Evolutionary conservation across 805 yeast species (phyloP).

Genomic region (Ogataea glucozyma): DNA sequence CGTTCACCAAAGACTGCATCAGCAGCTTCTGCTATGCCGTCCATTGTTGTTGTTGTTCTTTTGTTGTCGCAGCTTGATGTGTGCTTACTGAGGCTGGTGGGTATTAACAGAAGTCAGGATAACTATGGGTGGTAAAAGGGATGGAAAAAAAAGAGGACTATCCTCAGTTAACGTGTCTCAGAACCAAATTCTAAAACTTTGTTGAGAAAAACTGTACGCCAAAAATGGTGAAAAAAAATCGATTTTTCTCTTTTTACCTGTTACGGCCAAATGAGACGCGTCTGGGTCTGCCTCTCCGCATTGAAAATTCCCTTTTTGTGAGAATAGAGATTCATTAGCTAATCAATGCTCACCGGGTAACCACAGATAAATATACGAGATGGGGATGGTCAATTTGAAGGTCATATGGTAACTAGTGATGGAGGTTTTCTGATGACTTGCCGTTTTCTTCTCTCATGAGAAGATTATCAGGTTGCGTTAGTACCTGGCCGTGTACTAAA

Average conservation of each 20-base stretch:
- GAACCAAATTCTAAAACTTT: slow-evolving; percentile 3
- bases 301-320: slow-evolving; percentile 1
- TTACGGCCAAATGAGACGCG: slow-evolving; percentile 11
- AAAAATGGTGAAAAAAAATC: slow-evolving; percentile 1
- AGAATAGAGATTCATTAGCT: background rate
- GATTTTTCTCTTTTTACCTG: slow-evolving; percentile 5
- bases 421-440: too few species aligned
- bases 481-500: too few species aligned
- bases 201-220: slow-evolving; percentile 6
- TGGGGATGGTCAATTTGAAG: too few species aligned
- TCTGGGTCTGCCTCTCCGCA: background rate
- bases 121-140: background rate
- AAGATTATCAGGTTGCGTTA: too few species aligned
- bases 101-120: too few species aligned
- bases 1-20: slow-evolving; percentile 68
- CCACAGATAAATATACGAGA: too few species aligned
- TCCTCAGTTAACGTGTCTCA: slow-evolving; percentile 10
- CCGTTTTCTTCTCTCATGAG: too few species aligned
- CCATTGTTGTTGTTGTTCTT: slow-evolving; percentile 21
- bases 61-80: too few species aligned
- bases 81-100: too few species aligned
- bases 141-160: background rate
- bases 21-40: slow-evolving; percentile 29
- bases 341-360: background rate
- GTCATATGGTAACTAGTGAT: too few species aligned